A percentile compares a stretch with the other conserved stretches of the same genome.
Evolutionary conservation across 2,329 filamentous ascomycete genomes (phyloP).

Genomic region (Didymella keratinophila): DNA sequence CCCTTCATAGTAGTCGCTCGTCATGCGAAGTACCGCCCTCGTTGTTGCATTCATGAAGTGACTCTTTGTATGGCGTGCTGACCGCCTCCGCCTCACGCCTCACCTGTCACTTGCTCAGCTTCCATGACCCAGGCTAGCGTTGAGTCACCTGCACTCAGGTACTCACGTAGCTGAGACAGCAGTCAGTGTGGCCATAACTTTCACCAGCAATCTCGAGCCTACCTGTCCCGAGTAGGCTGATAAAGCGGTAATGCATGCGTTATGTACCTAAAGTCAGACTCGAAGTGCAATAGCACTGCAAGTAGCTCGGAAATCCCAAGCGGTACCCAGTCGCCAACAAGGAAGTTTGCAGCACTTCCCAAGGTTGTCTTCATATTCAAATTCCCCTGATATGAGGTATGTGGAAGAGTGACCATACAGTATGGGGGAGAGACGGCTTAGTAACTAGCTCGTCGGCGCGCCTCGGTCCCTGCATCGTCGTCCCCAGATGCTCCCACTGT

Average conservation of each 20-base stretch:
- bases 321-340: not conserved
- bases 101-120: constrained; percentile 41
- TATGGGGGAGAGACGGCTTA: constrained; percentile 4
- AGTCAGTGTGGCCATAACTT: not conserved
- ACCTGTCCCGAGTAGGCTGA: not conserved
- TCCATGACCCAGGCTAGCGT: constrained; percentile 36
- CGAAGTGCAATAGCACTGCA: not conserved
- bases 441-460: constrained; percentile 10
- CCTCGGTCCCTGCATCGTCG: constrained; percentile 10
- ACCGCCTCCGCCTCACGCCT: constrained; percentile 29
- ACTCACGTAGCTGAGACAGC: constrained; percentile 5
- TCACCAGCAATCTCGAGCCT: not conserved
- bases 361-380: not conserved
- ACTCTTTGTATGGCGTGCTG: constrained; percentile 44
- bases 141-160: constrained; percentile 29
- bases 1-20: constrained; percentile 10
- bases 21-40: constrained; percentile 34
- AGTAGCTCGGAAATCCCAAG: not conserved
- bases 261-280: not conserved
- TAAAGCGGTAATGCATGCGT: not conserved
- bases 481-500: constrained; percentile 20
- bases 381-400: not conserved
- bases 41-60: constrained; percentile 23
- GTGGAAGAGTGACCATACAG: not conserved
- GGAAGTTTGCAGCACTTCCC: not conserved